Base-by-base conservation (phyloP, 2,329 filamentous ascomycete species). In the Pyricularia pennisetigena region DNA sequence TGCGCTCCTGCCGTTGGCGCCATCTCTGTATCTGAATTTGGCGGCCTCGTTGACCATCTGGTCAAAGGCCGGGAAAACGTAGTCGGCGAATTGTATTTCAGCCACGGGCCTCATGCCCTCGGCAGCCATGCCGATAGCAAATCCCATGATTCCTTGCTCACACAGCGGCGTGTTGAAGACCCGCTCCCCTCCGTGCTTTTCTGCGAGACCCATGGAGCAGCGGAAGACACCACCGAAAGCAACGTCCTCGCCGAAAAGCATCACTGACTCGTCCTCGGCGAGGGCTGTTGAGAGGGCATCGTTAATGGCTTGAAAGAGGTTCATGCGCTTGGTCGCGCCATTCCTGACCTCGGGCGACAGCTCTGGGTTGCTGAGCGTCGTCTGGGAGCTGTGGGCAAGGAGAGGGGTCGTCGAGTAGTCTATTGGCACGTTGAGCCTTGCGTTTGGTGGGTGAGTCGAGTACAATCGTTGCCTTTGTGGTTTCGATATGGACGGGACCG, bases 121-220 rank as follows among this genome's bases (percentile, higher is more conserved):
- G 7, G 92, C 92, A 0, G 94, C 94, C 49, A 90, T 88, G 2
- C 95, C 95, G 72, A 98, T 93, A 12, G 90, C 95, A 75, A 98
- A 98, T 0, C 95, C 95, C 69, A 96, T 86, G 72, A 99, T 94
- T 1, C 94, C 95, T 79, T 98, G 95, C 77, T 99, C 95, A 41
- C 90, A 92, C 72, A 99, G 80, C 0, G 95, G 95, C 23, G 94
- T 98, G 79, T 99, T 98, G 83, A 99, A 99, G 41, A 99, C 94
- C 69, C 95, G 85, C 69, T 95, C 91, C 2, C 87, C 85, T 9
- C 95, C 95, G 77, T 95, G 97, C 68, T 92, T 92, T 70, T 93
- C 91, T 35, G 93, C 88, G 20, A 99, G 84, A 73, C 94, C 92
- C 88, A 95, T 94, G 35, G 92, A 94, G 79, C 93, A 97, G 68